Evolutionary conservation across 257 asterid genomes (phyloP), one percentile per base, ranked within the genome.

Genomic region (Capsicum baccatum): DNA sequence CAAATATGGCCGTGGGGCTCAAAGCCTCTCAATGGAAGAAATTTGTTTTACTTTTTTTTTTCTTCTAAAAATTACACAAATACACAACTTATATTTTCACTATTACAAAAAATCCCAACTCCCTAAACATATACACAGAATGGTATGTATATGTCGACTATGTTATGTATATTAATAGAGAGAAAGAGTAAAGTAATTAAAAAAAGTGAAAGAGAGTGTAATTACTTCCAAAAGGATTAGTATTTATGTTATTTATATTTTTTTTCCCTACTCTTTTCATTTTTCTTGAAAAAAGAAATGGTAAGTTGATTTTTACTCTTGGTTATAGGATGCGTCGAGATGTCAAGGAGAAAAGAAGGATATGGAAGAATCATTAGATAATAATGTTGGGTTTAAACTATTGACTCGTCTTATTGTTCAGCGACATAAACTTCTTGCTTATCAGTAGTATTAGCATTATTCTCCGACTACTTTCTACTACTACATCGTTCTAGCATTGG

Each of bases 1-100:
- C 71, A 73, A 17, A 42, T 58, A 14, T 83, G 19, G 60, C 76
- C 73, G 74, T 83, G 57, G 57, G 58, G 52, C 80, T 44, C 47
- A 48, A 54, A 14, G 63, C 35, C 73, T 16, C 69, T 66, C 73
- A 37, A 52, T 57, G n/a, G 82, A 74, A 58, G 64, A 52, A 35
- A 19, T 33, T 79, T 57, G 21, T 13, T 50, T 50, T 21, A n/a
- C 8, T 21, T 48, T 74, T 50, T 19, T 42, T 42, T 9, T 11
- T 50, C 26, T 12, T 21, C 21, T 21, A 21, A 21, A 21, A 21
- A 21, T 21, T 21, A 21, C 21, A 21, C 21, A 21, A 21, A 21
- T 21, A 21, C 21, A 21, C 21, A 21, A 21, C 21, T 21, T 21
- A 21, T 21, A 0, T 21, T 21, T 21, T 21, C 21, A 21, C 21